A percentile compares a stretch with the other conserved stretches of the same genome.
These are phyloP conservation scores for Pterulicium gracile DNA, from an alignment of 1,284 basidiomycete species.

Conservation along the genomic window DNA sequence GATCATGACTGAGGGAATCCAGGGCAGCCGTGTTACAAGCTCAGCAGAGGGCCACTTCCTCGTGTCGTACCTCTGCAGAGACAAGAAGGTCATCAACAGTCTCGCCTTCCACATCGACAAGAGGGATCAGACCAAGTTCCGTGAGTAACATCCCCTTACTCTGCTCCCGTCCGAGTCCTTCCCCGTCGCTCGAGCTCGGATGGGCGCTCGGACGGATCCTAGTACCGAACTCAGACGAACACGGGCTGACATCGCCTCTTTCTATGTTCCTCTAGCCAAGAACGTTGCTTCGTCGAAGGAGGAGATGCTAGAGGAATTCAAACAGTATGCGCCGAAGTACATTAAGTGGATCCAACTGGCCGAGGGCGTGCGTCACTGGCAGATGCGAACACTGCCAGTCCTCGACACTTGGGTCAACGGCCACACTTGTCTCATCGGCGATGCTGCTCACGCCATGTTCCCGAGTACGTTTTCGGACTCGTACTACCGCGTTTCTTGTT, in stretches of 20 bases:
- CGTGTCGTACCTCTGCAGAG: background rate
- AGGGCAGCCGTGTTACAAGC: background rate
- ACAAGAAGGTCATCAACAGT: background rate
- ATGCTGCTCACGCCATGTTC: slow-evolving; percentile 9
- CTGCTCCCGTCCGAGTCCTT: too few species aligned
- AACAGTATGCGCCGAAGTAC: slow-evolving; percentile 6
- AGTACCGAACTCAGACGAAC: too few species aligned
- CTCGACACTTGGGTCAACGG: slow-evolving; percentile 9
- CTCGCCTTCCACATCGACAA: slow-evolving; percentile 2
- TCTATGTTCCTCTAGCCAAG: too few species aligned
- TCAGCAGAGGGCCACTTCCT: slow-evolving; percentile 2
- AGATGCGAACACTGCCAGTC: slow-evolving; percentile 8
- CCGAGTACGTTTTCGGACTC: slow-evolving; percentile 3
- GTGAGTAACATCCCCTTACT: too few species aligned
- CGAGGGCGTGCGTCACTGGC: slow-evolving; percentile 8
- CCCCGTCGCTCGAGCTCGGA: too few species aligned
- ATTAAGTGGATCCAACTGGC: slow-evolving; percentile 8
- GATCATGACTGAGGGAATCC: background rate
- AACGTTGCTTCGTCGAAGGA: slow-evolving; percentile 8
- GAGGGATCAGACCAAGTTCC: slow-evolving; percentile 3
- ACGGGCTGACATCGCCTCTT: too few species aligned
- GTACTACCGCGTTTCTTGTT: background rate
- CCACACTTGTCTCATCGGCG: slow-evolving; percentile 11
- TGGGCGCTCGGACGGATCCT: too few species aligned
- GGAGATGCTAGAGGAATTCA: slow-evolving; percentile 8